Conservation (phyloP, 2,329 filamentous ascomycete genomes). For the Claviceps sp. region DNA sequence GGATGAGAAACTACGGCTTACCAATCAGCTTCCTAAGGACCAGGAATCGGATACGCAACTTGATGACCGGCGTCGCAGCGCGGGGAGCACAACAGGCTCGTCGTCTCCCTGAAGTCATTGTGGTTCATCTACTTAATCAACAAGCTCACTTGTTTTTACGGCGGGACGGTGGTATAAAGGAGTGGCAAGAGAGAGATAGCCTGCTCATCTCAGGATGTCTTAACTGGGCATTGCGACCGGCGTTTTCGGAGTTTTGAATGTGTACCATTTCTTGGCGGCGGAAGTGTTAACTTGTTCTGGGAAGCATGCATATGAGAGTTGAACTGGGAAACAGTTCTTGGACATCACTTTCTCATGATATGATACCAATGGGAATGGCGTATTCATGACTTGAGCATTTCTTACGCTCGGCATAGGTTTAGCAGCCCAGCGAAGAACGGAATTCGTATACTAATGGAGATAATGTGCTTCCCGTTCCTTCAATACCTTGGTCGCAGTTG, state of each 20-base stretch:
- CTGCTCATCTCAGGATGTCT: neutral
- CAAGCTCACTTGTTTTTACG: neutral
- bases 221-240: conserved; percentile 1
- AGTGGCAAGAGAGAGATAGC: neutral
- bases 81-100: conserved; percentile 21
- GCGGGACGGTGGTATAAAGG: neutral
- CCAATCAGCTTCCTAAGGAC: conserved; percentile 19
- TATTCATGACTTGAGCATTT: conserved; percentile 8
- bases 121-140: neutral
- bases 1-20: conserved; percentile 54
- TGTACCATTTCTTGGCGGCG: neutral
- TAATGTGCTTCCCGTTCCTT: neutral
- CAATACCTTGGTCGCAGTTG: neutral
- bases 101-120: conserved; percentile 18
- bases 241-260: conserved; percentile 2
- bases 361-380: conserved; percentile 24
- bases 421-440: neutral
- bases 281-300: neutral
- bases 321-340: conserved; percentile 5
- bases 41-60: conserved; percentile 16
- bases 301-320: conserved; percentile 4
- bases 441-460: neutral
- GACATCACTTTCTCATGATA: conserved; percentile 14
- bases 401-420: neutral
- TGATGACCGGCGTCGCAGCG: conserved; percentile 19